Percentiles rank a stretch among this genome's conserved stretches.
phyloP scores from a whole-genome alignment of 257 asterid genomes.

The Jasminum sambac region DNA sequence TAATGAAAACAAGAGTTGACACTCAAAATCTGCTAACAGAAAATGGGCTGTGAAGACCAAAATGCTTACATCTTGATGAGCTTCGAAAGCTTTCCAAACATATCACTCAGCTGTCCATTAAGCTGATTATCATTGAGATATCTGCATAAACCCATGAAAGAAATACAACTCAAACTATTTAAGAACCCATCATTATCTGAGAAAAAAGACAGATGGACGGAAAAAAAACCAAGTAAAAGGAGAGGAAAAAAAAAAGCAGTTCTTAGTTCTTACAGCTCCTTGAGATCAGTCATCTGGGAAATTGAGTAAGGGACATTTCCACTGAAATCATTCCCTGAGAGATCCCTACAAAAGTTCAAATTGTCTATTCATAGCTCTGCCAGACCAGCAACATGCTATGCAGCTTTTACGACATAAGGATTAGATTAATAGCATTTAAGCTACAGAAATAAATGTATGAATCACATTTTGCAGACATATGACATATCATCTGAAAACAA shows the following conservation, averaged over 20 bases:
- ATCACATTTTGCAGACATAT: neutral
- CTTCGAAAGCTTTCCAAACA: constrained; percentile 49
- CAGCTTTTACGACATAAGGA: neutral
- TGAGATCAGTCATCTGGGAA: constrained; percentile 46
- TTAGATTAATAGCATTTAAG: neutral
- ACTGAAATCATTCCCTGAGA: constrained; percentile 40
- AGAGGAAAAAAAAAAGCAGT: constrained; percentile 11
- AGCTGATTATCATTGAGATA: constrained; percentile 49
- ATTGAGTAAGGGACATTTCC: constrained; percentile 58
- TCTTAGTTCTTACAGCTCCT: constrained; percentile 41
- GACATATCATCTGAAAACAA: too few relatives aligned
- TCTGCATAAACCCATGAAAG: constrained; percentile 34
- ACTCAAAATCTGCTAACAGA: neutral
- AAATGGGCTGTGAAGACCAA: constrained; percentile 1
- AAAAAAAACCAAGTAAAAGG: neutral
- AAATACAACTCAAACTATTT: constrained; percentile 5
- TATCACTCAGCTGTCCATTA: constrained; percentile 51
- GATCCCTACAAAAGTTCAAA: constrained; percentile 36
- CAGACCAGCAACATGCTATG: neutral
- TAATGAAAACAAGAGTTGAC: constrained; percentile 2
- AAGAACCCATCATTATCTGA: neutral
- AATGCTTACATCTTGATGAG: constrained; percentile 46
- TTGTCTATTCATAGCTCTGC: neutral
- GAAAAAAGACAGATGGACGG: neutral
- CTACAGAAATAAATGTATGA: neutral